Evolutionary conservation across 805 yeast species (phyloP).

Genomic region (Yarrowia osloensis): DNA sequence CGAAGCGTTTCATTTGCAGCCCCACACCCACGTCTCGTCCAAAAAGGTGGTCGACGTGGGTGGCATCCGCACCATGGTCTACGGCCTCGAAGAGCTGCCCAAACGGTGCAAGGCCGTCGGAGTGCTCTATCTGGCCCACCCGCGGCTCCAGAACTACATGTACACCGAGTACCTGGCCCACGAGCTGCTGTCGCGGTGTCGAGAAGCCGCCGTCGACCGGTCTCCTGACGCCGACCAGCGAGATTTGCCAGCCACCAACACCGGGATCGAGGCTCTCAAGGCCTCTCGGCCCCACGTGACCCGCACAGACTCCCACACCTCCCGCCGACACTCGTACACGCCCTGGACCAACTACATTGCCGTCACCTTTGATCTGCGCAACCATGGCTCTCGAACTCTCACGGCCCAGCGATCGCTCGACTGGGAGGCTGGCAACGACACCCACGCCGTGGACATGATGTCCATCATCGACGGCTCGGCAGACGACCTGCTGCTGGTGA

Average conservation of each 20-base stretch:
- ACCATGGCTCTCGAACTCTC: slow-evolving; percentile 55
- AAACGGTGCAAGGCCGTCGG: slow-evolving; percentile 32
- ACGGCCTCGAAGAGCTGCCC: slow-evolving; percentile 29
- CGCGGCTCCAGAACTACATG: slow-evolving; percentile 47
- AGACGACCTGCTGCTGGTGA: slow-evolving; percentile 48
- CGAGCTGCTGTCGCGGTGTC: slow-evolving; percentile 40
- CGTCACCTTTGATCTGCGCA: slow-evolving; percentile 55
- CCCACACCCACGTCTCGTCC: slow-evolving; percentile 28
- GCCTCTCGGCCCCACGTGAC: neutral
- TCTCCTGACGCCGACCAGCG: slow-evolving; percentile 21
- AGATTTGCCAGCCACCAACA: slow-evolving; percentile 8
- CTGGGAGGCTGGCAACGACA: slow-evolving; percentile 53
- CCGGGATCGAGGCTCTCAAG: slow-evolving; percentile 21
- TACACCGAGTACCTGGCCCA: slow-evolving; percentile 49
- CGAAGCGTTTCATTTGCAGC: slow-evolving; percentile 25
- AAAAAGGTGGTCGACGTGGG: slow-evolving; percentile 24
- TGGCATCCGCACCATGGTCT: slow-evolving; percentile 29
- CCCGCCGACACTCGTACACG: slow-evolving; percentile 35
- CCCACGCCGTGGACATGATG: slow-evolving; percentile 56
- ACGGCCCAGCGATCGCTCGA: slow-evolving; percentile 44
- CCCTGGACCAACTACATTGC: slow-evolving; percentile 44
- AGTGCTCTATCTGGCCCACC: slow-evolving; percentile 47
- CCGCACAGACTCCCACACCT: neutral
- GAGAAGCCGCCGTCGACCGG: slow-evolving; percentile 13
- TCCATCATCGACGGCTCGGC: slow-evolving; percentile 52